A percentile compares a stretch with the other conserved stretches of the same genome.
Evolutionary conservation across 2,329 filamentous ascomycete genomes (phyloP).

Genomic region (Tolypocladium nubicola): DNA sequence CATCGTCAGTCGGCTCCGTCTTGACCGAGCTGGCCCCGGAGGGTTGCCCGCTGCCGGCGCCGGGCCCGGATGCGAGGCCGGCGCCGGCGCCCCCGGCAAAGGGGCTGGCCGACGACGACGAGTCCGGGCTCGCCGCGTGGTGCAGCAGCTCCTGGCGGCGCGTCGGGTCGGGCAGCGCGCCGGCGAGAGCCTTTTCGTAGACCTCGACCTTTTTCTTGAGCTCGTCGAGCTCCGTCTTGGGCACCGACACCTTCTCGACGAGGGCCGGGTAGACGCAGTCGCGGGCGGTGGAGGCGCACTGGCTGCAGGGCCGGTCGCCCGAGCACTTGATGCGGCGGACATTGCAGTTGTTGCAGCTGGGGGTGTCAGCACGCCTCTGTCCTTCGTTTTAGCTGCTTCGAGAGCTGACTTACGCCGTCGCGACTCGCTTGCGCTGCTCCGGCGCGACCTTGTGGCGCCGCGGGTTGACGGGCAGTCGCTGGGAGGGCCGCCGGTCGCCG

Average conservation of each 20-base stretch:
- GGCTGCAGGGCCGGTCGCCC: constrained; percentile 35
- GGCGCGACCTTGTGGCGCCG: constrained; percentile 35
- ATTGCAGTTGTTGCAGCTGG: constrained; percentile 43
- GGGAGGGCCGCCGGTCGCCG: constrained; percentile 14
- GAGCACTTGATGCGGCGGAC: constrained; percentile 41
- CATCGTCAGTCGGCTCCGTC: constrained; percentile 10
- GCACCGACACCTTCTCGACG: constrained; percentile 32
- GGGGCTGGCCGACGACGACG: constrained; percentile 11
- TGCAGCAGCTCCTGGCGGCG: constrained; percentile 22
- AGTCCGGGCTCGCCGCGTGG: constrained; percentile 12
- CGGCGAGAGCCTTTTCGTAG: constrained; percentile 28
- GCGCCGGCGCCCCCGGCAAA: constrained; percentile 1
- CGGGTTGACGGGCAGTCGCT: constrained; percentile 38
- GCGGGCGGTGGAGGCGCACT: constrained; percentile 31
- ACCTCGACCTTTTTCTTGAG: constrained; percentile 26
- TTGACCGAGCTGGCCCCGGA: constrained; percentile 4
- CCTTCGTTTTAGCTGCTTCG: background rate
- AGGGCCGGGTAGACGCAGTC: constrained; percentile 36
- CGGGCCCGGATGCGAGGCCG: background rate
- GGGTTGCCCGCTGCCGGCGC: constrained; percentile 1
- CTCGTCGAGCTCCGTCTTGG: constrained; percentile 29
- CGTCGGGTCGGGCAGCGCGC: constrained; percentile 23
- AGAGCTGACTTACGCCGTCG: constrained; percentile 28
- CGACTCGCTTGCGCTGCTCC: constrained; percentile 36
- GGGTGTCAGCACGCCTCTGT: background rate